Evolutionary conservation across 2,329 filamentous ascomycete species (phyloP).

Genomic region (Cryphonectria radicalis): DNA sequence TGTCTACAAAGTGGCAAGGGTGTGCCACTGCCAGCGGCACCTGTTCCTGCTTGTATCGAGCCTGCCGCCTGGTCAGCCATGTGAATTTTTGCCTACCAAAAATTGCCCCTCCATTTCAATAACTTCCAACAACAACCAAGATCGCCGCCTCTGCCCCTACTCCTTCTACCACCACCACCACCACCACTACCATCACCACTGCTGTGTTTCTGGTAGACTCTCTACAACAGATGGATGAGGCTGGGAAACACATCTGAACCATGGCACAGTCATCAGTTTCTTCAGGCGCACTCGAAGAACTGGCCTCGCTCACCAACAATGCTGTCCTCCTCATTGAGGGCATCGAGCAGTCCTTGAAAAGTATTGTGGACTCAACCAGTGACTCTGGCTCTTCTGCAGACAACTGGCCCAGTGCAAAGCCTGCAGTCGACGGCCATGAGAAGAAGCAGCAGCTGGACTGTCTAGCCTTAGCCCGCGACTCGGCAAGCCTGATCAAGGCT

Average conservation of each 20-base stretch:
- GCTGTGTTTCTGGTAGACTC: not conserved
- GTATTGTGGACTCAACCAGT: conserved; percentile 27
- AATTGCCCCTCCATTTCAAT: conserved; percentile 20
- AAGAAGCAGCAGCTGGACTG: conserved; percentile 49
- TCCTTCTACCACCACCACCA: not conserved
- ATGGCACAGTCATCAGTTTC: conserved; percentile 16
- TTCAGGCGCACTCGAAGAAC: conserved; percentile 27
- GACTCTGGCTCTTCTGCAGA: conserved; percentile 24
- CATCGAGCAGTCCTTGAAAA: conserved; percentile 26
- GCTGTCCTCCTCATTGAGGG: conserved; percentile 34
- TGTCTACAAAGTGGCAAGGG: not conserved
- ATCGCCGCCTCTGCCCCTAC: not conserved
- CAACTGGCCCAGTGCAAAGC: conserved; percentile 24
- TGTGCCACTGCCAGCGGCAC: not conserved
- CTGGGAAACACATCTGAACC: not conserved
- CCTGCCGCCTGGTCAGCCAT: conserved; percentile 5
- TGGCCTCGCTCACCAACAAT: conserved; percentile 29
- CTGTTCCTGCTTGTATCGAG: not conserved
- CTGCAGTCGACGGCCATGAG: conserved; percentile 23
- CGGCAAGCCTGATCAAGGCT: conserved; percentile 74
- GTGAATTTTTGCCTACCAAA: conserved; percentile 10
- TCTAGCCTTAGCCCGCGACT: conserved; percentile 72
- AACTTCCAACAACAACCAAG: not conserved
- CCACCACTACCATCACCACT: not conserved
- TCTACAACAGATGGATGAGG: not conserved